Evolutionary conservation across 225 moss, liverwort and hornwort species (phyloP).

Genomic region (Pseudisothecium myosuroides): DNA sequence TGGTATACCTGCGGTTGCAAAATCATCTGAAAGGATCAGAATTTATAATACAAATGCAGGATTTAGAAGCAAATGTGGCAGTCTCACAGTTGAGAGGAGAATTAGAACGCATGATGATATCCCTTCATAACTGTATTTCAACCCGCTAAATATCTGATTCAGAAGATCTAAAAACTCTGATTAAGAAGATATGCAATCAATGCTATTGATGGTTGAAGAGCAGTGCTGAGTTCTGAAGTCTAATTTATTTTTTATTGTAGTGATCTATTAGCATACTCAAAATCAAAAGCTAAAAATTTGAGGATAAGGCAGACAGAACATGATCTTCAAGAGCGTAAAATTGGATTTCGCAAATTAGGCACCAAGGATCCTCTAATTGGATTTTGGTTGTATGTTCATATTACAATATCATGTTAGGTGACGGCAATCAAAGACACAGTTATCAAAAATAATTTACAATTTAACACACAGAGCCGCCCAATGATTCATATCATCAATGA

Average conservation of each 20-base stretch:
- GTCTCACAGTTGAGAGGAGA: background rate
- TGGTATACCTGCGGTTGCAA: constrained; percentile 46
- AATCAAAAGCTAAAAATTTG: background rate
- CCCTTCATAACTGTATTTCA: background rate
- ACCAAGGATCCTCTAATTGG: background rate
- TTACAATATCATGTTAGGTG: background rate
- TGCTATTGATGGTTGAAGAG: background rate
- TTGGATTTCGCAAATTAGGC: background rate
- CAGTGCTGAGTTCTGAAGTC: background rate
- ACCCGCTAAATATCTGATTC: background rate
- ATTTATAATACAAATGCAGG: background rate
- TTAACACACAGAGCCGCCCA: background rate
- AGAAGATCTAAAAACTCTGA: background rate
- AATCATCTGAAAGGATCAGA: background rate
- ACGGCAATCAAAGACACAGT: background rate
- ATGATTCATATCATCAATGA: background rate
- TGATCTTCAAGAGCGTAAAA: background rate
- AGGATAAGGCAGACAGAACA: background rate
- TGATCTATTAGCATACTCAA: background rate
- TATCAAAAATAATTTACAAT: background rate
- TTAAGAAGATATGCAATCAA: background rate
- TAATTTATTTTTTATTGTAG: background rate
- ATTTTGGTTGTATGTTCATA: background rate
- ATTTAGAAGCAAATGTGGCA: background rate
- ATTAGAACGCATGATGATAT: background rate